A percentile compares a stretch with the other conserved stretches of the same genome.
Conservation (phyloP, 2,329 filamentous ascomycete genomes). For the Corniculantispora saksenae region DNA sequence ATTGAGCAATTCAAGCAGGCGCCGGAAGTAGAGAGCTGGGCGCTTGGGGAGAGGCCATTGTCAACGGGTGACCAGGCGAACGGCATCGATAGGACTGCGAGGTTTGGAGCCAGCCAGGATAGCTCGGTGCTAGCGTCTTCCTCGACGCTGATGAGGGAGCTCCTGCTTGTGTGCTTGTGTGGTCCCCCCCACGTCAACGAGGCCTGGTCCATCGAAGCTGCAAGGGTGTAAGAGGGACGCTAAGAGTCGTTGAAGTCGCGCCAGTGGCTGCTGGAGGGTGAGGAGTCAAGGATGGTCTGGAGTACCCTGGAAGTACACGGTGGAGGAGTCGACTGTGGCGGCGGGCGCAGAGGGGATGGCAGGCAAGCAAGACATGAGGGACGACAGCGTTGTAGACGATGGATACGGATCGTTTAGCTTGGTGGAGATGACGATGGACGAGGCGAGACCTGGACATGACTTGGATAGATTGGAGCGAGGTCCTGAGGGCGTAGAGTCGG, state of each 20-base stretch:
- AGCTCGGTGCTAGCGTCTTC: background rate
- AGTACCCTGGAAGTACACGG: background rate
- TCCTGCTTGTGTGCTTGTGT: background rate
- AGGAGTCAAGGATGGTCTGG: background rate
- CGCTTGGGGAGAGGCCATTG: background rate
- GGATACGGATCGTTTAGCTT: background rate
- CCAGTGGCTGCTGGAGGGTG: background rate
- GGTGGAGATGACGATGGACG: conserved; percentile 8
- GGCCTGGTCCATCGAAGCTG: conserved; percentile 3
- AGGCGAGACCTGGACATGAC: background rate
- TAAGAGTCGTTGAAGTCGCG: conserved; percentile 4
- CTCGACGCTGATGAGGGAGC: background rate
- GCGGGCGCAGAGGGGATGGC: background rate
- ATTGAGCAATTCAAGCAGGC: background rate
- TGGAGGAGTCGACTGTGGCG: background rate
- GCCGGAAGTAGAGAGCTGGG: background rate
- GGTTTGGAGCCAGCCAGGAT: background rate
- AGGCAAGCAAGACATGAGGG: background rate
- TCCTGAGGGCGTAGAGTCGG: background rate
- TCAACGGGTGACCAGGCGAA: background rate
- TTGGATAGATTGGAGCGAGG: too few species aligned
- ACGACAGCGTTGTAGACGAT: background rate
- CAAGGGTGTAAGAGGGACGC: background rate
- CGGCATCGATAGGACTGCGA: background rate
- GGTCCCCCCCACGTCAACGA: conserved; percentile 3